Percentiles rank a stretch among this genome's conserved stretches.
These are phyloP conservation scores for Artemisia annua DNA, from an alignment of 129 eudicot species.

Conservation along the genomic window DNA sequence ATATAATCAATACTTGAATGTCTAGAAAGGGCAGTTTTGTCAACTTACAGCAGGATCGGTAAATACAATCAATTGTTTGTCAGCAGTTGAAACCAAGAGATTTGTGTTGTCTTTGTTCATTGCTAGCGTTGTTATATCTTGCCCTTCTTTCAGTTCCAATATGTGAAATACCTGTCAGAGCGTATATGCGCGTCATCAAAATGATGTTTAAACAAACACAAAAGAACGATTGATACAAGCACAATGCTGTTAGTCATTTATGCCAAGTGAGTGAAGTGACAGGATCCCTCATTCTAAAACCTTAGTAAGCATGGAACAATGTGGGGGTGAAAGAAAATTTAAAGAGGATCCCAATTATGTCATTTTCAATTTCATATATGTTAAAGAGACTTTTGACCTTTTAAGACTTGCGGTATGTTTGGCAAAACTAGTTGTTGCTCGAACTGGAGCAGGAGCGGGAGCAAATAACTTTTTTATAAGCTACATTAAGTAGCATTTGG, in stretches of 20 bases:
- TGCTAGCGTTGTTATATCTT: conserved; percentile 74
- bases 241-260: neutral
- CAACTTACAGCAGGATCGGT: conserved; percentile 96
- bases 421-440: too few relatives aligned
- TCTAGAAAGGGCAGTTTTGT: conserved; percentile 23
- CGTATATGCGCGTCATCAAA: conserved; percentile 24
- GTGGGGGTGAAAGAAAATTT: too few relatives aligned
- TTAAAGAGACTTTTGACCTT: too few relatives aligned
- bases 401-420: too few relatives aligned
- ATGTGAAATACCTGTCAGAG: conserved; percentile 67
- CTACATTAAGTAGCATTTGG: too few relatives aligned
- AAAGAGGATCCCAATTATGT: too few relatives aligned
- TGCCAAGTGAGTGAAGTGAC: neutral
- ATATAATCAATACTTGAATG: conserved; percentile 13
- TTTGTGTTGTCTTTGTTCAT: conserved; percentile 87
- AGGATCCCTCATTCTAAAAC: too few relatives aligned
- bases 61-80: conserved; percentile 82
- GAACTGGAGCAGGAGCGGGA: too few relatives aligned
- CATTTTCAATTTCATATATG: too few relatives aligned
- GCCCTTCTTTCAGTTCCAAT: conserved; percentile 65
- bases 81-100: conserved; percentile 88
- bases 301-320: too few relatives aligned
- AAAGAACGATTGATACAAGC: neutral
- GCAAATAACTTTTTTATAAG: too few relatives aligned
- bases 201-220: neutral